Percentiles rank a stretch among this genome's conserved stretches.
phyloP scores from a whole-genome alignment of 2,329 filamentous ascomycete genomes.

The Aspergillus sp. region DNA sequence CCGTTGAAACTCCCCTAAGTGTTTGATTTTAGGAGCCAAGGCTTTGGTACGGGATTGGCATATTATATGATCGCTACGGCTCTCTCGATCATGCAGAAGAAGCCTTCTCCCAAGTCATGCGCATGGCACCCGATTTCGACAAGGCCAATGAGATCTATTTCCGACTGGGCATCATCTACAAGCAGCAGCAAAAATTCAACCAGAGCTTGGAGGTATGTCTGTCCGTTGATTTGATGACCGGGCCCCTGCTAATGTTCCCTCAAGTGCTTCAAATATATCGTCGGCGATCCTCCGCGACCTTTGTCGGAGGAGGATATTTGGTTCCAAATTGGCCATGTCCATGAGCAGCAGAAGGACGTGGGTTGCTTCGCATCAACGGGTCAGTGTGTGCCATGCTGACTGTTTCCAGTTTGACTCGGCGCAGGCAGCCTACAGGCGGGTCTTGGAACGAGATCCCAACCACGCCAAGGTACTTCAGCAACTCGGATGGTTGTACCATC shows the following conservation, averaged over 20 bases:
- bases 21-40: constrained; percentile 64
- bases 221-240: background rate
- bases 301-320: constrained; percentile 97
- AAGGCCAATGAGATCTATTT: constrained; percentile 99
- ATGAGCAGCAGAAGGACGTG: constrained; percentile 98
- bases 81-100: constrained; percentile 96
- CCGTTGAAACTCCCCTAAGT: constrained; percentile 2
- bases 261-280: constrained; percentile 97
- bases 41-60: constrained; percentile 97
- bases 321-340: constrained; percentile 99
- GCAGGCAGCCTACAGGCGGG: constrained; percentile 83
- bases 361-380: constrained; percentile 30
- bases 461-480: constrained; percentile 98
- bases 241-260: constrained; percentile 5
- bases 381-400: constrained; percentile 27
- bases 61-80: constrained; percentile 91
- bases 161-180: constrained; percentile 97
- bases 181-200: constrained; percentile 88
- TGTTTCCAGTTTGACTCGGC: constrained; percentile 76
- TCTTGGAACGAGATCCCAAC: constrained; percentile 87
- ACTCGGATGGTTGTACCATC: constrained; percentile 93
- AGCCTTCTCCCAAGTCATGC: constrained; percentile 97
- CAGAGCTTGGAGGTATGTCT: constrained; percentile 76
- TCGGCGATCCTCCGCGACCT: constrained; percentile 80
- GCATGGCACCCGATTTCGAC: constrained; percentile 93